Evolutionary conservation across 352 stramenopile species (phyloP).

Genomic region (Phytophthora sp.): DNA sequence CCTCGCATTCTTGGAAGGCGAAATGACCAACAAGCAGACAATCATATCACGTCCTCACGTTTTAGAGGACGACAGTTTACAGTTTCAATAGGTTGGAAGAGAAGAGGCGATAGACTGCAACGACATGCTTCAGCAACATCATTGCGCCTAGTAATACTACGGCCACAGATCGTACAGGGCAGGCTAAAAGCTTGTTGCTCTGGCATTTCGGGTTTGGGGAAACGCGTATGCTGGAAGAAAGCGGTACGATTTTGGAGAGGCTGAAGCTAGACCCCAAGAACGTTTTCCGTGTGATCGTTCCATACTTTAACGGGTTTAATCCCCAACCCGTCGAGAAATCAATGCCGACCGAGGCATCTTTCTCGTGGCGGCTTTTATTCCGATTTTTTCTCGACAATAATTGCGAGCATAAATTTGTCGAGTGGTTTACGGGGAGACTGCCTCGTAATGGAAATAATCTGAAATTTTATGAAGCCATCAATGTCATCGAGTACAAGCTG

Average conservation of each 20-base stretch:
- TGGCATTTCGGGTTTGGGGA: conserved; percentile 41
- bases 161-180: conserved; percentile 20
- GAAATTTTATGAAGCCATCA: neutral
- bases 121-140: conserved; percentile 10
- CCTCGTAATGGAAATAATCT: conserved; percentile 10
- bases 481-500: conserved; percentile 18
- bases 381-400: conserved; percentile 40
- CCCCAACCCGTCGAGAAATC: conserved; percentile 23
- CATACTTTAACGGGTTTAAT: conserved; percentile 24
- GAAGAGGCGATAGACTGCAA: conserved; percentile 5
- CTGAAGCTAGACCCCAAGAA: conserved; percentile 24
- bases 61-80: conserved; percentile 7
- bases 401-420: conserved; percentile 14
- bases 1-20: conserved; percentile 19
- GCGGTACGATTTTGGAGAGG: conserved; percentile 28
- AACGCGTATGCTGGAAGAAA: conserved; percentile 44
- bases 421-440: conserved; percentile 4
- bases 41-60: conserved; percentile 3
- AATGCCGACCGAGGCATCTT: conserved; percentile 43
- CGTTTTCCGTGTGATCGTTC: conserved; percentile 34
- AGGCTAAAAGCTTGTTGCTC: conserved; percentile 34
- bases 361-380: conserved; percentile 40
- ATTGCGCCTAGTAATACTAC: conserved; percentile 11
- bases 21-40: conserved; percentile 17
- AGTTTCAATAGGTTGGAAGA: conserved; percentile 16